Evolutionary conservation across 768 basidiomycete species (phyloP), one percentile per base, ranked within the genome.

Genomic region (Boletus sp.): DNA sequence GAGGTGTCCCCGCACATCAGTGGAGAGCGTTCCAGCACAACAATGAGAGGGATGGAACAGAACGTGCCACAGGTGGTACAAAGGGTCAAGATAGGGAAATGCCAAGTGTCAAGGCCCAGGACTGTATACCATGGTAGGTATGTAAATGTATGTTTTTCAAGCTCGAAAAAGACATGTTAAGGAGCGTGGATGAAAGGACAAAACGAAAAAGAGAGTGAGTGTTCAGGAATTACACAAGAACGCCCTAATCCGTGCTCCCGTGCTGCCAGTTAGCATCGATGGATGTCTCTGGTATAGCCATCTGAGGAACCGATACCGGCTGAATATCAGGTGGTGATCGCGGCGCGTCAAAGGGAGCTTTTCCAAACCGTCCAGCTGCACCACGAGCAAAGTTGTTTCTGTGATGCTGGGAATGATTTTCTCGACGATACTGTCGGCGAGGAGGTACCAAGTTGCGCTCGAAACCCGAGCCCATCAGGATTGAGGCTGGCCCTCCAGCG

Each of bases 371-470:
- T 38, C 65, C 58, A 50, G 47, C 47, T 21, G 55, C 29, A 39
- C 57, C 57, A 29, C 70, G 68, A 40, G 34, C 14, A 40, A 58
- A 54, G 40, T 49, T 69, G 23, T 59, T 64, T 54, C 65, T 70
- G 50, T 70, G 61, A 38, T 68, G 55, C 15, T 72, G 61, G 17
- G 35, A n/a, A 30, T 70, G 58, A n/a, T 61, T 59, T 27, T 68
- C 68, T 47, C 70, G 69, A 23, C 70, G 68, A 51, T 62, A 66
- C 27, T 72, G 70, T 32, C 68, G 66, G 29, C 68, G 70, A 43
- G 70, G 61, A 27, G 68, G 70, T 9, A 58, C 47, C 9, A 39
- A 19, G 21, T 61, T 55, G 41, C 64, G 70, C 47, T 71, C 69
- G 15, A 53, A 60, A 29, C 17, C 53, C 19, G 68, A 45, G 29